These are phyloP conservation scores for Flaveria sonorensis DNA, from an alignment of 129 eudicot genomes.

Conservation along the genomic window DNA sequence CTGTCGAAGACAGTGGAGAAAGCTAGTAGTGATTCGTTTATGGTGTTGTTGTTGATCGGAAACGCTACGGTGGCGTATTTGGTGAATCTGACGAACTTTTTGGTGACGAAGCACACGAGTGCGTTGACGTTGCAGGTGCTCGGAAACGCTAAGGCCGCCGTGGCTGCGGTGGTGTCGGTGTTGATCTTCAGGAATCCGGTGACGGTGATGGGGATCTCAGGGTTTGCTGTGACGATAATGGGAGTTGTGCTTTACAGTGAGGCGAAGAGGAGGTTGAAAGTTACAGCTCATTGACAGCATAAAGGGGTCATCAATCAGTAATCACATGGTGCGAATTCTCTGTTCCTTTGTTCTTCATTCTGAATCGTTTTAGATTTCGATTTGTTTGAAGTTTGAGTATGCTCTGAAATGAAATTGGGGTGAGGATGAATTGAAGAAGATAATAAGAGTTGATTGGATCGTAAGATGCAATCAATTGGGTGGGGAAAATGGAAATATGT, in stretches of 20 bases:
- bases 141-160: conserved; percentile 83
- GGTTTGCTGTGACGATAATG: conserved; percentile 72
- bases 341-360: conserved; percentile 32
- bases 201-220: conserved; percentile 76
- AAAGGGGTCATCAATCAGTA: too few relatives aligned
- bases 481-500: conserved; percentile 11
- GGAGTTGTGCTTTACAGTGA: conserved; percentile 90
- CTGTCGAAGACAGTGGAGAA: conserved; percentile 50
- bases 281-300: conserved; percentile 60
- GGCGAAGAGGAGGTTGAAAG: conserved; percentile 72
- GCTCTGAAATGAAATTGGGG: conserved; percentile 28
- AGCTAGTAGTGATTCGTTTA: conserved; percentile 55
- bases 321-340: conserved; percentile 40
- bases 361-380: conserved; percentile 28
- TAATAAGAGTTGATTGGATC: conserved; percentile 52
- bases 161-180: conserved; percentile 76
- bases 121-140: conserved; percentile 78
- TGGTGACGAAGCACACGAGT: conserved; percentile 81
- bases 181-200: conserved; percentile 84
- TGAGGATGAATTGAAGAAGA: conserved; percentile 33
- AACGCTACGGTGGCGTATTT: conserved; percentile 83
- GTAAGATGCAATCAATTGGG: conserved; percentile 36
- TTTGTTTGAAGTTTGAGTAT: conserved; percentile 18
- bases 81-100: conserved; percentile 70
- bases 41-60: conserved; percentile 59